phyloP scores from a whole-genome alignment of 805 yeast species.

The Zygotorulaspora sp. region DNA sequence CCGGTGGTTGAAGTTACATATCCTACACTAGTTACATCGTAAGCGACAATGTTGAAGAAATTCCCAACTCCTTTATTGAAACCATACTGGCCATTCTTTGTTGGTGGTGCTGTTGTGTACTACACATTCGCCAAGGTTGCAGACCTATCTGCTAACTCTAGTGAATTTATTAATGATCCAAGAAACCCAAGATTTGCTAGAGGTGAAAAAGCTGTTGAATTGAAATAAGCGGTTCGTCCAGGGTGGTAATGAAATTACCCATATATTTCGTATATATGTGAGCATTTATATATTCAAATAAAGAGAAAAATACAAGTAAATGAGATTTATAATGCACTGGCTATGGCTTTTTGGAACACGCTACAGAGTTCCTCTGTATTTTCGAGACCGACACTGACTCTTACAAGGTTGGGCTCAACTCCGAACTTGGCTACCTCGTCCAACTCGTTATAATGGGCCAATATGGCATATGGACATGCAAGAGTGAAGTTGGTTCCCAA shows the following conservation, averaged over 20 bases:
- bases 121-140: slow-evolving; percentile 68
- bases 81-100: slow-evolving; percentile 84
- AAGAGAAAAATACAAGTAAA: slow-evolving; percentile 4
- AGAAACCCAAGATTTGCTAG: slow-evolving; percentile 85
- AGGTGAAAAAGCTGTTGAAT: slow-evolving; percentile 47
- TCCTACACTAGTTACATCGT: too few species aligned
- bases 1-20: too few species aligned
- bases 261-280: slow-evolving; percentile 3
- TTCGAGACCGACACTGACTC: slow-evolving; percentile 85
- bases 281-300: slow-evolving; percentile 13
- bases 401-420: slow-evolving; percentile 68
- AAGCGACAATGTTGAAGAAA: slow-evolving; percentile 37
- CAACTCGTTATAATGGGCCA: slow-evolving; percentile 79
- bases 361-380: slow-evolving; percentile 53
- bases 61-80: slow-evolving; percentile 47
- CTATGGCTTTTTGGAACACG: slow-evolving; percentile 51
- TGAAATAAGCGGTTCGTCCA: slow-evolving; percentile 24
- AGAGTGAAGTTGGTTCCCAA: slow-evolving; percentile 79
- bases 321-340: slow-evolving; percentile 20
- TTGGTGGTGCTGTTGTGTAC: slow-evolving; percentile 74
- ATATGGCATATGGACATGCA: slow-evolving; percentile 83
- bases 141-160: slow-evolving; percentile 61
- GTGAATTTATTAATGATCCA: slow-evolving; percentile 88
- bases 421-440: slow-evolving; percentile 80
- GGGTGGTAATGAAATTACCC: background rate